phyloP scores from a whole-genome alignment of 2,329 filamentous ascomycete genomes.

The Purpureocillium lavendulum region DNA sequence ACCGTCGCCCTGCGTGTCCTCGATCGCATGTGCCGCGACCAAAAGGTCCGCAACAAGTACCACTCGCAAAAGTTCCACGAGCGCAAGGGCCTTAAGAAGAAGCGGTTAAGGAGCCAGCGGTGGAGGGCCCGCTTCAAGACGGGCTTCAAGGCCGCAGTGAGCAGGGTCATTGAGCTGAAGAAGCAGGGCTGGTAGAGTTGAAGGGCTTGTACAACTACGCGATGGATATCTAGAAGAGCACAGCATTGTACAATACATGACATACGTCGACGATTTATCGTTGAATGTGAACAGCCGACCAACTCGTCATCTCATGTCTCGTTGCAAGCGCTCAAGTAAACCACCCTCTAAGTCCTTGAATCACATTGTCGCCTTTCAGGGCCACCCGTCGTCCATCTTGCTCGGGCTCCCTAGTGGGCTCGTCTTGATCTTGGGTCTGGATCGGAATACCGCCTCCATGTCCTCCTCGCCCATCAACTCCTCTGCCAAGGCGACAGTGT shows the following conservation, averaged over 20 bases:
- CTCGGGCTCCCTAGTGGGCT: constrained; percentile 56
- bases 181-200: constrained; percentile 64
- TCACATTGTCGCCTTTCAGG: too few relatives aligned
- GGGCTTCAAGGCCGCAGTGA: constrained; percentile 58
- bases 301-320: neutral
- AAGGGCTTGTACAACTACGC: neutral
- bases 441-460: constrained; percentile 77
- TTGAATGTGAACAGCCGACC: neutral
- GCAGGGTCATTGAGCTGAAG: constrained; percentile 60
- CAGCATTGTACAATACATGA: constrained; percentile 1
- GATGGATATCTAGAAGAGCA: too few relatives aligned
- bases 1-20: constrained; percentile 36
- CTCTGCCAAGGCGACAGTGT: constrained; percentile 49
- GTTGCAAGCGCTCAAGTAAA: too few relatives aligned
- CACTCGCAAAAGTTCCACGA: constrained; percentile 63
- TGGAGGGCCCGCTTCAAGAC: constrained; percentile 62
- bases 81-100: constrained; percentile 66
- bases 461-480: constrained; percentile 66
- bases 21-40: constrained; percentile 31
- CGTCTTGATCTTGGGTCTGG: constrained; percentile 68
- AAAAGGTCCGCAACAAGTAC: constrained; percentile 50
- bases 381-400: constrained; percentile 9
- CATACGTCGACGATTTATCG: neutral
- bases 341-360: too few relatives aligned
- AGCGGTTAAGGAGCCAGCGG: constrained; percentile 61